Evolutionary conservation across 23 red algal genomes (phyloP).

Genomic region (Gracilaria caudata): DNA sequence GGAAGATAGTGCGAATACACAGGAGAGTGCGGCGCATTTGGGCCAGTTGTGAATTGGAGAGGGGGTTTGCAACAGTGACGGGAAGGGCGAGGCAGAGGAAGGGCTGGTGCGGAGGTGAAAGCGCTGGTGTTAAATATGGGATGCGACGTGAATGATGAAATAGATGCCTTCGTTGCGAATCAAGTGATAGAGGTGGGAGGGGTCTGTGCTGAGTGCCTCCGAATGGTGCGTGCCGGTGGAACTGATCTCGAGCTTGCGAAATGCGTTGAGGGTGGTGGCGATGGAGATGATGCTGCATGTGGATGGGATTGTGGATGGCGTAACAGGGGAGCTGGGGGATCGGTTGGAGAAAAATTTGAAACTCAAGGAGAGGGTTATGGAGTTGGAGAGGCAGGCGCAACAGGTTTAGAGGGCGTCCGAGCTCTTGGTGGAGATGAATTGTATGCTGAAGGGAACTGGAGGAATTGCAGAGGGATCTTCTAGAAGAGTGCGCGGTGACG

Average conservation of each 20-base stretch:
- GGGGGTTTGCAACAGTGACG: neutral
- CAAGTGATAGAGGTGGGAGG: neutral
- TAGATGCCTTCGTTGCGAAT: neutral
- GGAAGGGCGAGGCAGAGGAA: neutral
- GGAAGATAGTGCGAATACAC: neutral
- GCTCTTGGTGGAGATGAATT: neutral
- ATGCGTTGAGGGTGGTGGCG: neutral
- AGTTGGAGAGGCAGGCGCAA: neutral
- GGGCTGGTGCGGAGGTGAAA: neutral
- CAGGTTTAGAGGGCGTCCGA: neutral
- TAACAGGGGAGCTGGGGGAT: neutral
- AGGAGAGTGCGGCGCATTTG: too few species aligned
- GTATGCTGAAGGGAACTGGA: neutral
- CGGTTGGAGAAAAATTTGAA: neutral
- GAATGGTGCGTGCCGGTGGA: neutral
- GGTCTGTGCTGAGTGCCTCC: neutral
- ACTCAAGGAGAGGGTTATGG: neutral
- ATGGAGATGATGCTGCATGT: neutral
- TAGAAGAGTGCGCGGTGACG: neutral
- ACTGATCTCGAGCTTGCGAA: neutral
- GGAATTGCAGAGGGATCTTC: too few species aligned
- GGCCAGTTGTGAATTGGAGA: neutral
- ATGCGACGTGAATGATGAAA: neutral
- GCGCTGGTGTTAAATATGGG: neutral
- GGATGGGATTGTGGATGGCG: neutral